These are phyloP conservation scores for Botrytis fragariae DNA, from an alignment of 2,329 filamentous ascomycete genomes.

Conservation along the genomic window DNA sequence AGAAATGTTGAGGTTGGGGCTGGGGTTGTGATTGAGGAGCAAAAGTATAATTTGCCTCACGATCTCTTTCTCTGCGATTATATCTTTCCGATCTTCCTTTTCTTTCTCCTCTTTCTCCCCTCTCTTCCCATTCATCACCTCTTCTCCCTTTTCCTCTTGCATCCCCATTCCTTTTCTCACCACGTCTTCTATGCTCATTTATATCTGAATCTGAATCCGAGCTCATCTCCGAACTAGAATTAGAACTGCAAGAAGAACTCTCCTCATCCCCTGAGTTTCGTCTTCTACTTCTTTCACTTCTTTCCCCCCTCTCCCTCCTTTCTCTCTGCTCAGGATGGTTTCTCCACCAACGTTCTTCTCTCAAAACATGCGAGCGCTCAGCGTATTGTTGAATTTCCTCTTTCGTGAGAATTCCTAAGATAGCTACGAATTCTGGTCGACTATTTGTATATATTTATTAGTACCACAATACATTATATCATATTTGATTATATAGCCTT, in stretches of 20 bases:
- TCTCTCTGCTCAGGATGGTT: conserved; percentile 1
- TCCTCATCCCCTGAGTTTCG: background rate
- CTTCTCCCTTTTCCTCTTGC: background rate
- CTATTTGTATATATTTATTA: conserved; percentile 23
- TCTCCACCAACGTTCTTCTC: conserved; percentile 33
- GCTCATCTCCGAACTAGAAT: background rate
- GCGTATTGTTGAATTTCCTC: conserved; percentile 54
- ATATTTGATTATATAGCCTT: too few relatives aligned
- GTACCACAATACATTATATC: background rate
- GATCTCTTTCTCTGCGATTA: background rate
- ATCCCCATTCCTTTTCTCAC: background rate
- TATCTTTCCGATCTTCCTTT: background rate
- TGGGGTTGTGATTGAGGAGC: background rate
- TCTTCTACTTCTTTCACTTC: background rate
- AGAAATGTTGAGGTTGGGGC: background rate
- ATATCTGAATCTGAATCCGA: background rate
- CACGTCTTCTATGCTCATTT: background rate
- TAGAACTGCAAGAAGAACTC: background rate
- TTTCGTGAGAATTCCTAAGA: conserved; percentile 54
- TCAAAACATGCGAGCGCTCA: conserved; percentile 41
- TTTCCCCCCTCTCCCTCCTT: background rate
- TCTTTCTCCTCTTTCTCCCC: background rate
- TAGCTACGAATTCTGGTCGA: conserved; percentile 57
- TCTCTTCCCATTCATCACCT: background rate
- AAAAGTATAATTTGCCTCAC: background rate